phyloP scores from a whole-genome alignment of 257 asterid genomes.

The Solanum piurae region DNA sequence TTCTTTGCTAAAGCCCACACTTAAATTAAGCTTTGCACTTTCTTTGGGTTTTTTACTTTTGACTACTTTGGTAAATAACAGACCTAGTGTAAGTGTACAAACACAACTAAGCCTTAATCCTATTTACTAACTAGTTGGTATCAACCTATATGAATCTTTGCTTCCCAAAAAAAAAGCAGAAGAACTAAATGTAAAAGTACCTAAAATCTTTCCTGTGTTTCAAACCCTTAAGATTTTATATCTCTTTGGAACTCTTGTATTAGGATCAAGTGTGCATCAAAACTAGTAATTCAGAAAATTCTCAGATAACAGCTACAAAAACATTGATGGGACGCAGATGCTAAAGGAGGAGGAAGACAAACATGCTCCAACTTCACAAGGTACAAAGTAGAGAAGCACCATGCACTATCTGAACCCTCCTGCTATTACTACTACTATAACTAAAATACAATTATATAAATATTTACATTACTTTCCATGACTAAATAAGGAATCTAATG shows the following conservation, averaged over 20 bases:
- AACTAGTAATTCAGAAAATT: background rate
- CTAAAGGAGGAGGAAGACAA: background rate
- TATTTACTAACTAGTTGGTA: background rate
- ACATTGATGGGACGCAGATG: background rate
- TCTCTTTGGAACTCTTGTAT: background rate
- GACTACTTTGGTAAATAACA: background rate
- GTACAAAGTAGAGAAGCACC: background rate
- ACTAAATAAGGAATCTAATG: background rate
- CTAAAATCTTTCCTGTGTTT: background rate
- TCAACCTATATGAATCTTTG: background rate
- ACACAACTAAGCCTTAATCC: background rate
- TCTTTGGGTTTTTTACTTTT: background rate
- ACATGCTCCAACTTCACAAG: background rate
- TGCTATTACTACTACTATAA: background rate
- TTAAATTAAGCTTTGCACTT: background rate
- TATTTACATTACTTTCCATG: background rate
- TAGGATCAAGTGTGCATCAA: background rate
- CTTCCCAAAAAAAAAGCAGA: background rate
- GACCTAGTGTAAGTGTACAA: background rate
- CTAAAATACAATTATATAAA: background rate
- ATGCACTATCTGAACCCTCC: background rate
- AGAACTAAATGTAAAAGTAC: background rate
- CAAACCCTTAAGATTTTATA: background rate
- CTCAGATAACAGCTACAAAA: background rate
- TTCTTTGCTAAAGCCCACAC: background rate